phyloP scores from a whole-genome alignment of 2,329 filamentous ascomycete genomes.

The Gremmenia infestans region DNA sequence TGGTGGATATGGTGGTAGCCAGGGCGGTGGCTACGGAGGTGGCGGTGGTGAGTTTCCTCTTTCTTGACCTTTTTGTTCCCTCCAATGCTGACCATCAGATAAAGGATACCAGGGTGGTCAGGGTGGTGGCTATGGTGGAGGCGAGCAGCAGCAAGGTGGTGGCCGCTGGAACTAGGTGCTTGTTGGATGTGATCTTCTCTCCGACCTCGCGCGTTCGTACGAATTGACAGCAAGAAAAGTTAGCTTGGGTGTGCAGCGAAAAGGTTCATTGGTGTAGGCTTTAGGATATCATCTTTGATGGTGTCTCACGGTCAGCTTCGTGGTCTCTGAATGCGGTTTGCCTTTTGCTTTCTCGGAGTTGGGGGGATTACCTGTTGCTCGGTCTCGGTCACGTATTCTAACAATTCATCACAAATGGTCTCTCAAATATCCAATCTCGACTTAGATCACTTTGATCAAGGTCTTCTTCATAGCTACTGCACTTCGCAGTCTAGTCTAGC shows the following conservation, averaged over 20 bases:
- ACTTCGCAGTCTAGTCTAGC: conserved; percentile 27
- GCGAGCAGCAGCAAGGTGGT: conserved; percentile 26
- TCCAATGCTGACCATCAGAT: conserved; percentile 20
- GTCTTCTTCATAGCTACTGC: conserved; percentile 24
- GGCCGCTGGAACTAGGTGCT: conserved; percentile 24
- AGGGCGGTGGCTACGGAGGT: conserved; percentile 32
- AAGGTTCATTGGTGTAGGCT: conserved; percentile 30
- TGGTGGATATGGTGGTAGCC: conserved; percentile 29
- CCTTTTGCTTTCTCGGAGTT: conserved; percentile 32
- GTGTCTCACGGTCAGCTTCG: conserved; percentile 23
- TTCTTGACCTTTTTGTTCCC: neutral
- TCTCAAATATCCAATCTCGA: conserved; percentile 24
- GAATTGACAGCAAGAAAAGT: conserved; percentile 29
- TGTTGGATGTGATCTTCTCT: conserved; percentile 23
- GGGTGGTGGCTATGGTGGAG: conserved; percentile 26
- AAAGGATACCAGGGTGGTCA: conserved; percentile 23
- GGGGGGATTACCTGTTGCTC: conserved; percentile 27
- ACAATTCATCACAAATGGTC: conserved; percentile 20
- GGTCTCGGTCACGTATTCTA: conserved; percentile 27
- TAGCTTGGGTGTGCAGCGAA: conserved; percentile 30
- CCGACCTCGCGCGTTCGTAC: conserved; percentile 26
- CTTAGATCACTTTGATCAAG: conserved; percentile 29
- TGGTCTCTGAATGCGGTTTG: conserved; percentile 31
- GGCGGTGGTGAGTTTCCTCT: conserved; percentile 21
- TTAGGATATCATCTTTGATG: conserved; percentile 23